These are phyloP conservation scores for Cryptococcus neoformans DNA, from an alignment of 1,284 basidiomycete genomes.

Conservation along the genomic window DNA sequence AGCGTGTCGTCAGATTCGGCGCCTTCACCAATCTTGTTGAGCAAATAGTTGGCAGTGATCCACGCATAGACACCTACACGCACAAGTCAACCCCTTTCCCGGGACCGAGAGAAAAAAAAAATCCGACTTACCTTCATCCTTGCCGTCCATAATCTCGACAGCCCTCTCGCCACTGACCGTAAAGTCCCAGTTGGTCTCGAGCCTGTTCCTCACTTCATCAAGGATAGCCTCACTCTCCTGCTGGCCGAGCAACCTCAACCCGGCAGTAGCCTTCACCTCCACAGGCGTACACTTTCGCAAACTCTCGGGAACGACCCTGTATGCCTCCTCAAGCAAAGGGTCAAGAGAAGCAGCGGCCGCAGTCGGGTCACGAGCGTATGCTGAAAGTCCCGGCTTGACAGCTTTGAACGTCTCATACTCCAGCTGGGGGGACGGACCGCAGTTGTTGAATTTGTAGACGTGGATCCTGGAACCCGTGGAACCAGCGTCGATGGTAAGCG, in stretches of 20 bases:
- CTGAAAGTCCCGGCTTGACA: conserved; percentile 77
- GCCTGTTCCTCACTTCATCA: conserved; percentile 64
- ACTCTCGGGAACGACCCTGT: conserved; percentile 67
- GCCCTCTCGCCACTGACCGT: conserved; percentile 58
- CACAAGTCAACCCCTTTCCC: no score
- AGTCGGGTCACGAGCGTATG: conserved; percentile 58
- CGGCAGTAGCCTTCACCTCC: conserved; percentile 94
- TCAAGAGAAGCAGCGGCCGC: conserved; percentile 80
- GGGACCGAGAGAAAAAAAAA: background rate
- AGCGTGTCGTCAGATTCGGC: conserved; percentile 60
- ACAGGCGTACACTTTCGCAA: conserved; percentile 78
- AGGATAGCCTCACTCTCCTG: conserved; percentile 71
- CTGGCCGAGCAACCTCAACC: conserved; percentile 71
- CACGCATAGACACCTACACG: conserved; percentile 73
- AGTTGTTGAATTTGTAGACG: conserved; percentile 97
- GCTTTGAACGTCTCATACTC: conserved; percentile 93
- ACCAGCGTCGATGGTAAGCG: conserved; percentile 96
- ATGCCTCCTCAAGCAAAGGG: conserved; percentile 73
- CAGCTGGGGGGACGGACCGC: conserved; percentile 69
- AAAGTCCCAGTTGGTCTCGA: conserved; percentile 73
- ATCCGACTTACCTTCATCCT: conserved; percentile 68
- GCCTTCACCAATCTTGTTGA: conserved; percentile 66
- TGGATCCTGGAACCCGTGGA: conserved; percentile 97
- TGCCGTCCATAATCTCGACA: conserved; percentile 92
- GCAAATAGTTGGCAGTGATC: conserved; percentile 95